Conservation (phyloP, 371 early-diverging fungal genomes). For the Mortierella sp. region DNA sequence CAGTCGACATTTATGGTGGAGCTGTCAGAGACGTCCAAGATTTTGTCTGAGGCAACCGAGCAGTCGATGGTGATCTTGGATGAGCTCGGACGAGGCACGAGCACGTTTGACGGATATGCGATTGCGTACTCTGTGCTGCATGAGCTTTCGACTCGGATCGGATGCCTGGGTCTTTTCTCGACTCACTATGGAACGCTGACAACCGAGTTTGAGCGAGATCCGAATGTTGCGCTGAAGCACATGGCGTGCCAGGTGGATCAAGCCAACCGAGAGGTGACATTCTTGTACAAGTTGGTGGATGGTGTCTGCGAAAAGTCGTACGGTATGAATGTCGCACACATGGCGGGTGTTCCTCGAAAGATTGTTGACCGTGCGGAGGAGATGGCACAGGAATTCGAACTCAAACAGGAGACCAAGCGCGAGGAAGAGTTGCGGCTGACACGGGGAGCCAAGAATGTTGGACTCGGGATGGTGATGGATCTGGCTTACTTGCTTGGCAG, state of each 20-base stretch:
- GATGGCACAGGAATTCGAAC: slow-evolving; percentile 83
- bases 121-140: slow-evolving; percentile 97
- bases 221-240: slow-evolving; percentile 72
- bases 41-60: slow-evolving; percentile 93
- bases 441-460: slow-evolving; percentile 40
- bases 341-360: slow-evolving; percentile 92
- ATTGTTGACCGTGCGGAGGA: slow-evolving; percentile 74
- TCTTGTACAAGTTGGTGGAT: slow-evolving; percentile 92
- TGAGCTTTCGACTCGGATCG: slow-evolving; percentile 84
- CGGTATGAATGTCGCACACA: slow-evolving; percentile 95
- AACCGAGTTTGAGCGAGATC: slow-evolving; percentile 80
- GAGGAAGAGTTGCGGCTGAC: slow-evolving; percentile 24
- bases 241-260: slow-evolving; percentile 91
- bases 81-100: slow-evolving; percentile 99
- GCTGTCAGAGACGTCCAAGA: slow-evolving; percentile 95
- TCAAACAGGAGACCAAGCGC: slow-evolving; percentile 50
- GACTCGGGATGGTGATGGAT: slow-evolving; percentile 54
- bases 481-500: slow-evolving; percentile 41
- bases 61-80: slow-evolving; percentile 98
- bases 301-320: slow-evolving; percentile 89
- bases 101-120: slow-evolving; percentile 98
- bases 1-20: slow-evolving; percentile 99
- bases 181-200: slow-evolving; percentile 99
- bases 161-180: slow-evolving; percentile 95
- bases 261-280: slow-evolving; percentile 90